Evolutionary conservation across 345 rosid genomes (phyloP).

Genomic region (Populus tremula): DNA sequence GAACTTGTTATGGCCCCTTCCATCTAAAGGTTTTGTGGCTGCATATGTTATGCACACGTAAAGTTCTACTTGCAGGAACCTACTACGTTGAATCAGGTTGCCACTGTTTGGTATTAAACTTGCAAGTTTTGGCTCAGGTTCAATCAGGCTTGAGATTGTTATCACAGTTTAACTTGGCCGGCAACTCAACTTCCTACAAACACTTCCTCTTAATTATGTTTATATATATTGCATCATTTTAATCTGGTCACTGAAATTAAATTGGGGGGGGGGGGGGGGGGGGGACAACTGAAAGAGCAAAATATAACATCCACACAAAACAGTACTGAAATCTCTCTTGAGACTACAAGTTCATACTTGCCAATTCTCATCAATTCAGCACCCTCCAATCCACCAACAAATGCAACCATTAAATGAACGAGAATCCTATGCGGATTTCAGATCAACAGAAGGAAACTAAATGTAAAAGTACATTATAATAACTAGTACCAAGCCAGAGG

Average conservation of each 20-base stretch:
- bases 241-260: too few species aligned
- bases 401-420: not conserved
- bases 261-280: too few species aligned
- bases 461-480: not conserved
- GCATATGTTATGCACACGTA: not conserved
- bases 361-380: not conserved
- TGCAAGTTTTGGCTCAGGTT: too few species aligned
- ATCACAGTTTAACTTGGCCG: too few species aligned
- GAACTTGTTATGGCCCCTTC: not conserved
- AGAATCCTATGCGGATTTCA: not conserved
- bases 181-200: too few species aligned
- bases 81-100: not conserved
- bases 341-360: not conserved
- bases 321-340: not conserved
- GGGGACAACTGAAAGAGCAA: not conserved
- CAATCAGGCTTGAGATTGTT: too few species aligned
- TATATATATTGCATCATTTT: too few species aligned
- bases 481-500: not conserved
- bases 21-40: not conserved
- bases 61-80: not conserved
- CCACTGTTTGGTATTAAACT: not conserved
- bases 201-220: too few species aligned
- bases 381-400: not conserved
- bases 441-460: not conserved
- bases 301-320: not conserved